Evolutionary conservation across 129 eudicot species (phyloP).

Genomic region (Helichrysum umbraculigerum): DNA sequence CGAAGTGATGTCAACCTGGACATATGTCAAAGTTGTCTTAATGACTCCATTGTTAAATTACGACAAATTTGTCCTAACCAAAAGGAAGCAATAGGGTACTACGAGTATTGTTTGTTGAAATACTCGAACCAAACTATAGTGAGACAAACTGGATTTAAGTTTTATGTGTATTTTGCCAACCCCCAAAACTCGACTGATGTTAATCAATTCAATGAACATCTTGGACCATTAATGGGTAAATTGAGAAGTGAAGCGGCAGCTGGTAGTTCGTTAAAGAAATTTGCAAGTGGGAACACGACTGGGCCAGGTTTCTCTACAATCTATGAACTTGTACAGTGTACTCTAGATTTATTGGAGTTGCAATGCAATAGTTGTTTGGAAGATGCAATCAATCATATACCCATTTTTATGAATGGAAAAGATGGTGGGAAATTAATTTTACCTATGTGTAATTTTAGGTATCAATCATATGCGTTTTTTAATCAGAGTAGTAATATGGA

Average conservation of each 20-base stretch:
- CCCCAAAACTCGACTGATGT: neutral
- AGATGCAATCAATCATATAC: too few relatives aligned
- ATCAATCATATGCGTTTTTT: too few relatives aligned
- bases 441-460: too few relatives aligned
- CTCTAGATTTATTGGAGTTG: too few relatives aligned
- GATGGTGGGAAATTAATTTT: too few relatives aligned
- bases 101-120: neutral
- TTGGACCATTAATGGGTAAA: neutral
- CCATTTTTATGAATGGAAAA: too few relatives aligned
- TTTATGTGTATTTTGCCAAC: accelerated
- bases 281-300: neutral
- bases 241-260: neutral
- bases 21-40: neutral
- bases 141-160: neutral
- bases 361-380: too few relatives aligned
- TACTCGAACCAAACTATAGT: neutral
- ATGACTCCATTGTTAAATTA: neutral
- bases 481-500: too few relatives aligned
- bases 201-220: neutral
- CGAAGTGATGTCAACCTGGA: neutral
- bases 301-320: neutral
- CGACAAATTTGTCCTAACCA: neutral
- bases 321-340: too few relatives aligned
- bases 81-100: slow-evolving; percentile 2
- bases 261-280: neutral